Base-by-base conservation (phyloP, 2,329 filamentous ascomycete species). In the Stachybotrys echinatus region DNA sequence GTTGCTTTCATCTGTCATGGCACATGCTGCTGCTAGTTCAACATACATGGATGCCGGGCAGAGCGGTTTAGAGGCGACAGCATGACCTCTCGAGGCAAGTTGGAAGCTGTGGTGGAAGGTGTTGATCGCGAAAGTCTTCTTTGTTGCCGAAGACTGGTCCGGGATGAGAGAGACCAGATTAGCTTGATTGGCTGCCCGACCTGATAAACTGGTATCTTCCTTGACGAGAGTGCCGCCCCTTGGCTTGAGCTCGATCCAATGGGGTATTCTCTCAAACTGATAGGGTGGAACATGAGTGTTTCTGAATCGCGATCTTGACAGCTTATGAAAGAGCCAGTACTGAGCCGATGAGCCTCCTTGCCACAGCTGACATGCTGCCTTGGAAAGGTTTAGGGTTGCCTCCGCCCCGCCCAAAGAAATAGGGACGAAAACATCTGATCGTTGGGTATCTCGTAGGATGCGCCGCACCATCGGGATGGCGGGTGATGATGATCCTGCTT, bases 401-500 rank as follows among this genome's bases (percentile, higher is more conserved):
- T 12, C 7, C 4, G 20, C 42, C 14, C 20, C 23, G 14, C 27
- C 27, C 10, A 49, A 27, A 21, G 45, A 39, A 34, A 53, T 27
- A 22, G 51, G 40, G 37, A 53, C 22, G 6, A 53, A 48, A 17
- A 12, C 38, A 18, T 53, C 39, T 2, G 12, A 12, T 10, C 42
- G 20, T 5, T 31, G 6, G 5, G n/a, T 37, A 10, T 6, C 37
- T 52, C 1, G 50, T 51, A 12, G 68, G 1, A 65, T 65, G 2
- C 63, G 61, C 12, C 55, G 52, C 0, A 59, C 61, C 63, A 73
- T 69, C 6, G 50, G 20, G 0, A 64, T 63, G 6, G 71, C 60
- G 1, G 65, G 63, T 0, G 67, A 65, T 10, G 55, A 56, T 1
- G 61, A 61, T 6, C 68, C 67, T 4, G 63, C 64, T 45, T 71